Evolutionary conservation across 805 yeast species (phyloP), one percentile per base, ranked within the genome.

Genomic region (Saturnispora besseyi): DNA sequence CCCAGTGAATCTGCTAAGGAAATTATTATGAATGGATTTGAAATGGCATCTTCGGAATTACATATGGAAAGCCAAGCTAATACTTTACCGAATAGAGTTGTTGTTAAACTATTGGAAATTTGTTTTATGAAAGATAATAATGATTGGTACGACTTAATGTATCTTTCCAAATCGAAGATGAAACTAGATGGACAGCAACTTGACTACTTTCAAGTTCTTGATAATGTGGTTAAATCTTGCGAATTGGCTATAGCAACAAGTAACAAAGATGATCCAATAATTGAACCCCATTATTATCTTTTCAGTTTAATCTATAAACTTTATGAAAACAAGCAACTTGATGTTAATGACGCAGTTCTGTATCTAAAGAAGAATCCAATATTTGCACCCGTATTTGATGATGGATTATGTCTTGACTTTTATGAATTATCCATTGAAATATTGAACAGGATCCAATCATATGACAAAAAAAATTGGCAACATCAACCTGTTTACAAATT

Each of bases 381-480:
- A 2, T 49, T 59, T 7, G 65, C 40, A 2, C 10, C 29, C 2
- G 8, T 50, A n/a, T 44, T 52, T 13, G 34, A 37, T 11, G 43
- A 46, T 32, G 12, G 6, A 6, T 15, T 22, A 9, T 5, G 6
- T 3, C 21, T 6, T 3, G 61, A 59, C 1, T 71, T 79, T 53
- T 71, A 64, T 48, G 54, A 61, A 7, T 57, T 67, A 11, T 65
- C 83, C 3, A 66, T 83, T 1, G 61, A 60, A 0, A 63, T 78
- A 7, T 62, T 87, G 38, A 67, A 66, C 37, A 76, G 69, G 50
- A 60, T 87, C 3, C 64, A 75, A 15, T 46, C 68, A 0, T 65
- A 76, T 10, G 98, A 91, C 62, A 89, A 84, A 61, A 86, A 82
- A 61, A 86, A 81, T 48, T 89, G 97, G 97, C 95, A 89, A 48